Evolutionary conservation across 495 filamentous ascomycete genomes (phyloP).

Genomic region (Trypethelium eluteriae): DNA sequence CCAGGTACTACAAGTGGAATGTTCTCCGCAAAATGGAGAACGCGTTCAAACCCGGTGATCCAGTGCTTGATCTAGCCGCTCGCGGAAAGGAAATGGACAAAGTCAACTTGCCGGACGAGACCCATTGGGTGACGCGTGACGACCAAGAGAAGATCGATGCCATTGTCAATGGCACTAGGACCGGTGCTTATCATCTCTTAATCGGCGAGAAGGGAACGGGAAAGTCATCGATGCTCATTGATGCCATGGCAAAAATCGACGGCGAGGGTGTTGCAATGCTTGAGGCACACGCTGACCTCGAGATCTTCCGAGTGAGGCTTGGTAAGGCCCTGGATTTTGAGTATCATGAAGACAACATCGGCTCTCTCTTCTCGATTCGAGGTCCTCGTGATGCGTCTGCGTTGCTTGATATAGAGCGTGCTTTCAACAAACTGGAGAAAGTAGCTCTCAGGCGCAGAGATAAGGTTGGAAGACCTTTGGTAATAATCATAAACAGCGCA

Average conservation of each 20-base stretch:
- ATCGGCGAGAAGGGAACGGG: slow-evolving; percentile 95
- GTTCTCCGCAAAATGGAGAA: slow-evolving; percentile 85
- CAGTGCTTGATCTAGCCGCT: slow-evolving; percentile 82
- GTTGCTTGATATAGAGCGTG: slow-evolving; percentile 86
- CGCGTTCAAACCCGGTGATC: slow-evolving; percentile 89
- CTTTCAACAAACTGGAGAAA: slow-evolving; percentile 96
- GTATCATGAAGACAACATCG: slow-evolving; percentile 87
- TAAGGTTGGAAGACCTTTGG: slow-evolving; percentile 55
- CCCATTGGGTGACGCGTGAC: slow-evolving; percentile 72
- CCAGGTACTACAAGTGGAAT: slow-evolving; percentile 78
- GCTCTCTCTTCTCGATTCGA: slow-evolving; percentile 85
- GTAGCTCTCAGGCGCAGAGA: slow-evolving; percentile 61
- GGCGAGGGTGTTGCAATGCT: slow-evolving; percentile 86
- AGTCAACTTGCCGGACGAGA: slow-evolving; percentile 40
- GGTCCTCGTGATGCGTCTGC: slow-evolving; percentile 87
- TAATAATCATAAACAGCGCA: slow-evolving; percentile 84
- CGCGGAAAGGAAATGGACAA: slow-evolving; percentile 50
- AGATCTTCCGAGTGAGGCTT: slow-evolving; percentile 86
- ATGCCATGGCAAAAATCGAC: slow-evolving; percentile 84
- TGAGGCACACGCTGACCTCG: slow-evolving; percentile 88
- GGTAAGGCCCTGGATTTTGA: slow-evolving; percentile 94
- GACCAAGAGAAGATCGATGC: slow-evolving; percentile 73
- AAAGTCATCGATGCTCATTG: slow-evolving; percentile 89
- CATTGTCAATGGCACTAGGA: slow-evolving; percentile 61
- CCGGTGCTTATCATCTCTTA: slow-evolving; percentile 84